A percentile compares a stretch with the other conserved stretches of the same genome.
These are phyloP conservation scores for Dovyalis caffra DNA, from an alignment of 345 rosid genomes.

Conservation along the genomic window DNA sequence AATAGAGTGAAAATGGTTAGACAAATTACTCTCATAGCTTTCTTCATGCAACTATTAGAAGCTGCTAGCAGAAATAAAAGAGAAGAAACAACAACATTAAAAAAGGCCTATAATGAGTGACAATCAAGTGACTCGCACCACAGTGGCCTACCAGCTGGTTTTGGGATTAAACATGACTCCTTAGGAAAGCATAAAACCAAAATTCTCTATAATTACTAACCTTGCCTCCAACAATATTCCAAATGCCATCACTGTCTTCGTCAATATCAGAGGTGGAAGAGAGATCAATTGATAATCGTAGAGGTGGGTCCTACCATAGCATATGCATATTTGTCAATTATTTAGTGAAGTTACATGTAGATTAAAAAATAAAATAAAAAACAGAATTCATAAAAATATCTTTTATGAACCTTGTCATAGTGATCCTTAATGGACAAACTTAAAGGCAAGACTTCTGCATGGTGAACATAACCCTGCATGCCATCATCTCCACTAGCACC, in stretches of 20 bases:
- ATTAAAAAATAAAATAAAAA: constrained; percentile 6
- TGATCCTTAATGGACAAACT: constrained; percentile 42
- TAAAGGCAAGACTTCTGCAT: constrained; percentile 46
- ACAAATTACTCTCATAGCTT: not conserved
- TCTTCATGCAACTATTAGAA: not conserved
- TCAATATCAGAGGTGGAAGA: constrained; percentile 60
- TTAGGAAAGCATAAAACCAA: not conserved
- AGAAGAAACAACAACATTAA: not conserved
- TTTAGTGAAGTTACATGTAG: not conserved
- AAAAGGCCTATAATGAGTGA: not conserved
- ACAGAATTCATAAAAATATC: constrained; percentile 7
- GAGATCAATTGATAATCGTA: constrained; percentile 53
- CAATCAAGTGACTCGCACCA: not conserved
- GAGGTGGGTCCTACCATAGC: constrained; percentile 63
- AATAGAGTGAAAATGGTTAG: not conserved
- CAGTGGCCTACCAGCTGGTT: not conserved
- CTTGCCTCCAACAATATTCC: constrained; percentile 84
- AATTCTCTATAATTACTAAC: constrained; percentile 31
- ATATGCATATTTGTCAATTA: not conserved
- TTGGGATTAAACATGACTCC: not conserved
- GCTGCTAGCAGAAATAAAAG: not conserved
- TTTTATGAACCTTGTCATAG: constrained; percentile 39
- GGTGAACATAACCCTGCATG: constrained; percentile 58
- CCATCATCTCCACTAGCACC: constrained; percentile 42
- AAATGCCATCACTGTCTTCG: constrained; percentile 62